phyloP scores from a whole-genome alignment of 2,329 filamentous ascomycete species.

The Colletotrichum incanum region DNA sequence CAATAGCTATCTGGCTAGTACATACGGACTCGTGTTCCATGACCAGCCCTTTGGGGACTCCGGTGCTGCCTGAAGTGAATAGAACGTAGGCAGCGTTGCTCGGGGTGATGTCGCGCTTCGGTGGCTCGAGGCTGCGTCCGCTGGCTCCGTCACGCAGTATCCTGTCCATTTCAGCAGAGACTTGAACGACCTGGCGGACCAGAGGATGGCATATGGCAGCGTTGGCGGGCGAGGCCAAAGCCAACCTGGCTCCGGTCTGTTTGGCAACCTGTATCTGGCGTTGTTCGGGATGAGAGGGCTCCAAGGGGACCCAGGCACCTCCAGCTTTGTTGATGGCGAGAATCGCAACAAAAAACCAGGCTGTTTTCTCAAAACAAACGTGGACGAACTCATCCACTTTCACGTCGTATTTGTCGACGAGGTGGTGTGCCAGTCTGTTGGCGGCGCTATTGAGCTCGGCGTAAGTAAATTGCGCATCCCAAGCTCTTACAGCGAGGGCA shows the following conservation, averaged over 20 bases:
- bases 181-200: neutral
- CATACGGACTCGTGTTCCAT: too few relatives aligned
- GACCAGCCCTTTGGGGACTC: too few relatives aligned
- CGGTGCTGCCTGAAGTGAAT: too few relatives aligned
- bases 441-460: constrained; percentile 45
- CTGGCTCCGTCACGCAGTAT: neutral
- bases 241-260: neutral
- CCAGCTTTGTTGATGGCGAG: too few relatives aligned
- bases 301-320: constrained; percentile 32
- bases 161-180: neutral
- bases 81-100: too few relatives aligned
- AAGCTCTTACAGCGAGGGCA: constrained; percentile 46
- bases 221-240: constrained; percentile 7
- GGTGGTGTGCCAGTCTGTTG: constrained; percentile 27
- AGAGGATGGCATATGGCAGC: neutral
- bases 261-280: neutral
- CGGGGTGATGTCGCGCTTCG: neutral
- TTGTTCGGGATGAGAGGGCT: constrained; percentile 17
- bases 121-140: neutral
- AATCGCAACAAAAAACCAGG: too few relatives aligned
- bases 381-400: constrained; percentile 1
- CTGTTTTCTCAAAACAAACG: too few relatives aligned
- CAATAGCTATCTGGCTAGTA: neutral
- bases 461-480: constrained; percentile 53
- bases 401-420: constrained; percentile 17